Evolutionary conservation across 140 eudicot species (phyloP).

Genomic region (Senecio squalidus): DNA sequence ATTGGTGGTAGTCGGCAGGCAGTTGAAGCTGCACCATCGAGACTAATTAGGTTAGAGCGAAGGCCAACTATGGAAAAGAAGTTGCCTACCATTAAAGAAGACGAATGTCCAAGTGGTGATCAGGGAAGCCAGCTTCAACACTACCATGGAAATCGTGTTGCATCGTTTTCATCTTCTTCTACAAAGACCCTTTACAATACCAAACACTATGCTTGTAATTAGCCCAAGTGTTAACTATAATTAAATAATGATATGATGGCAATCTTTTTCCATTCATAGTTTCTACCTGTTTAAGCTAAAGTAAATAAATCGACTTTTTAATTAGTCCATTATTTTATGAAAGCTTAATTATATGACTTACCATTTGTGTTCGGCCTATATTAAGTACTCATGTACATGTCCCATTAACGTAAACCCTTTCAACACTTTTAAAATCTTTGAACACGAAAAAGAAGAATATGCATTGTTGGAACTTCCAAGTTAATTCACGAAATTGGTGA

Average conservation of each 20-base stretch:
- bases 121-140: slow-evolving; percentile 28
- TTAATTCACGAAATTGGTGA: too few species aligned
- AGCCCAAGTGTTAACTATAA: slow-evolving; percentile 11
- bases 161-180: slow-evolving; percentile 16
- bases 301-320: too few species aligned
- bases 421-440: too few species aligned
- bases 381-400: too few species aligned
- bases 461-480: too few species aligned
- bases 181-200: slow-evolving; percentile 14
- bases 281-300: background rate
- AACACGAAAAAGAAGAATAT: too few species aligned
- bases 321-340: too few species aligned
- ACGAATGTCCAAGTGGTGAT: slow-evolving; percentile 21
- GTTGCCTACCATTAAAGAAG: slow-evolving; percentile 46
- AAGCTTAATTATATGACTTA: too few species aligned
- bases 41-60: slow-evolving; percentile 36
- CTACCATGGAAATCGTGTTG: slow-evolving; percentile 26
- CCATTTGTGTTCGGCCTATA: too few species aligned
- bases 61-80: slow-evolving; percentile 34
- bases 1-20: slow-evolving; percentile 22
- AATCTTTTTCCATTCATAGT: background rate
- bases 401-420: too few species aligned
- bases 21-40: slow-evolving; percentile 35
- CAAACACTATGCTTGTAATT: slow-evolving; percentile 26
- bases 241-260: slow-evolving; percentile 27